Evolutionary conservation across 345 rosid genomes (phyloP).

Genomic region (Erysimum cheiranthoides): DNA sequence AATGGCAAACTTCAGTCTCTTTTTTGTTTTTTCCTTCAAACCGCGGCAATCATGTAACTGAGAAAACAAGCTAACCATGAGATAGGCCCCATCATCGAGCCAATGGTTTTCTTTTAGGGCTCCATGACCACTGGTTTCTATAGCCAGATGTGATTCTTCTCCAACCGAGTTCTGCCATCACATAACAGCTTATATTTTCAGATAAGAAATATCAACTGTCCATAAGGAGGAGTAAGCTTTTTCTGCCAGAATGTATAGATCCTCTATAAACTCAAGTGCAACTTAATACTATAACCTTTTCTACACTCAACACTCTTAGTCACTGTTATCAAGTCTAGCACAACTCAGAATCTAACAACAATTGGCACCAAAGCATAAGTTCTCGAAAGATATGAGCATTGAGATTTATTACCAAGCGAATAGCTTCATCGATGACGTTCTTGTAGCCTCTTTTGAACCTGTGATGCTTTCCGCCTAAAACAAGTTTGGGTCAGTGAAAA

Average conservation of each 20-base stretch:
- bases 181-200: slow-evolving; percentile 7
- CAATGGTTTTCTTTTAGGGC: slow-evolving; percentile 96
- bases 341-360: slow-evolving; percentile 19
- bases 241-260: slow-evolving; percentile 15
- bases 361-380: slow-evolving; percentile 9
- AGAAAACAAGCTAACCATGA: slow-evolving; percentile 68
- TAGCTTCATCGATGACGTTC: slow-evolving; percentile 97
- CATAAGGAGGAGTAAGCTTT: not conserved
- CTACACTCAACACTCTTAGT: slow-evolving; percentile 1
- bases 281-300: slow-evolving; percentile 2
- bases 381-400: slow-evolving; percentile 3
- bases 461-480: slow-evolving; percentile 88
- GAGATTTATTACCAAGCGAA: slow-evolving; percentile 70
- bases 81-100: slow-evolving; percentile 99
- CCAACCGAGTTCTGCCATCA: slow-evolving; percentile 77
- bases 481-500: slow-evolving; percentile 29
- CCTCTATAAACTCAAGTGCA: not conserved
- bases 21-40: not conserved
- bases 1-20: slow-evolving; percentile 14
- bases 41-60: not conserved
- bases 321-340: slow-evolving; percentile 20
- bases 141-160: slow-evolving; percentile 92
- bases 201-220: slow-evolving; percentile 8
- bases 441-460: slow-evolving; percentile 97
- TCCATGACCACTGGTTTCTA: slow-evolving; percentile 99